These are phyloP conservation scores for Vigna trinervia DNA, from an alignment of 306 rosid genomes.

Conservation along the genomic window DNA sequence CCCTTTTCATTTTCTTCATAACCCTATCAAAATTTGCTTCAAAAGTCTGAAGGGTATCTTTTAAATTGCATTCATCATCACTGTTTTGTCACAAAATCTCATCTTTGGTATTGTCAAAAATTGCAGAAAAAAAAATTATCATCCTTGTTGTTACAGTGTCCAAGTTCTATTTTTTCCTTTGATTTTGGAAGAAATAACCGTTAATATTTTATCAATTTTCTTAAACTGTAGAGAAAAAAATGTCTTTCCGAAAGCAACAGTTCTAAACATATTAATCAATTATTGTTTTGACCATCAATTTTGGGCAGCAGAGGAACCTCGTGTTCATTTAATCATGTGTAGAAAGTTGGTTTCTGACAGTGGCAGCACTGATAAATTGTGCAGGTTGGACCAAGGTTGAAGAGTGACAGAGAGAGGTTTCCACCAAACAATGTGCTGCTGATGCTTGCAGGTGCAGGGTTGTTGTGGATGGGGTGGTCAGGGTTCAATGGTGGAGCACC, in stretches of 20 bases:
- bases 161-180: background rate
- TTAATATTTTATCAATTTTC: background rate
- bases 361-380: background rate
- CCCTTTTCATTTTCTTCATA: background rate
- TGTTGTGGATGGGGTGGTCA: constrained; percentile 97
- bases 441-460: constrained; percentile 85
- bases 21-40: constrained; percentile 4
- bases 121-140: background rate
- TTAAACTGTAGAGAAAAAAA: background rate
- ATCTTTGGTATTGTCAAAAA: background rate
- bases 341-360: constrained; percentile 7
- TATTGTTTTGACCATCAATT: background rate
- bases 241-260: background rate
- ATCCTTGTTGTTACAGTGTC: too few species aligned
- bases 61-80: background rate
- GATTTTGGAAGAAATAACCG: background rate
- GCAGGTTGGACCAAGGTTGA: constrained; percentile 90
- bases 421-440: constrained; percentile 88
- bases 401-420: constrained; percentile 86
- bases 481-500: constrained; percentile 98
- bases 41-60: background rate
- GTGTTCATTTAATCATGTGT: background rate
- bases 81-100: background rate
- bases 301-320: background rate
- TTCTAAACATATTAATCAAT: background rate